These are phyloP conservation scores for Alternaria triticina DNA, from an alignment of 2,329 filamentous ascomycete species.

Conservation along the genomic window DNA sequence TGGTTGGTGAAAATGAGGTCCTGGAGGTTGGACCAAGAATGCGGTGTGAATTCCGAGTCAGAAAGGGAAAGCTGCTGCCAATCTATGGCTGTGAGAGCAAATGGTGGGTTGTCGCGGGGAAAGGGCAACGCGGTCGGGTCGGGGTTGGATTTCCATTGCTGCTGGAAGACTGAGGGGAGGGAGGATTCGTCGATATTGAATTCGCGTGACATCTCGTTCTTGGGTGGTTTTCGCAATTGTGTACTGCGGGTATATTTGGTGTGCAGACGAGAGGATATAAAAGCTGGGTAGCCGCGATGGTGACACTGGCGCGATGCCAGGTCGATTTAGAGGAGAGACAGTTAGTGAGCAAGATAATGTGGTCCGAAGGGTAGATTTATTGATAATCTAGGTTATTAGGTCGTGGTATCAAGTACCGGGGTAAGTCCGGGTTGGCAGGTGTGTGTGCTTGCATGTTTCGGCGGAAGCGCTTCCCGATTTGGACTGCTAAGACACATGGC, in stretches of 20 bases:
- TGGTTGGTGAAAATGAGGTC: conserved; percentile 54
- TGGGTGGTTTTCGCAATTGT: background rate
- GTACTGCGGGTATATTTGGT: background rate
- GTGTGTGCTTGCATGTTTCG: background rate
- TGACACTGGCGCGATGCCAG: background rate
- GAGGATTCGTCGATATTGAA: conserved; percentile 29
- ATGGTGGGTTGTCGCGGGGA: conserved; percentile 42
- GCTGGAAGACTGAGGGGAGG: conserved; percentile 38
- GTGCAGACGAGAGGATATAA: background rate
- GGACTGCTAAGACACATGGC: background rate
- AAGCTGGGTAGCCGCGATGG: background rate
- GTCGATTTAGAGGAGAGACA: background rate
- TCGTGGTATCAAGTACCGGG: background rate
- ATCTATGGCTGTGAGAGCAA: conserved; percentile 43
- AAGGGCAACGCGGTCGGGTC: conserved; percentile 46
- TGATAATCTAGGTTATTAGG: background rate
- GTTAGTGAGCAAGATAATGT: background rate
- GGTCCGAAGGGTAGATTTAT: background rate
- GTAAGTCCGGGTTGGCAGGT: background rate
- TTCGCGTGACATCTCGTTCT: conserved; percentile 18
- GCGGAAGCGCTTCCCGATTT: conserved; percentile 7
- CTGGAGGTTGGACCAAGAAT: conserved; percentile 44
- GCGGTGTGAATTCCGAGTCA: conserved; percentile 42
- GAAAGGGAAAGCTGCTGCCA: conserved; percentile 42
- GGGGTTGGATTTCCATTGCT: conserved; percentile 36